Base-by-base conservation (phyloP, 306 rosid genomes). In the Lathyrus oleraceus region DNA sequence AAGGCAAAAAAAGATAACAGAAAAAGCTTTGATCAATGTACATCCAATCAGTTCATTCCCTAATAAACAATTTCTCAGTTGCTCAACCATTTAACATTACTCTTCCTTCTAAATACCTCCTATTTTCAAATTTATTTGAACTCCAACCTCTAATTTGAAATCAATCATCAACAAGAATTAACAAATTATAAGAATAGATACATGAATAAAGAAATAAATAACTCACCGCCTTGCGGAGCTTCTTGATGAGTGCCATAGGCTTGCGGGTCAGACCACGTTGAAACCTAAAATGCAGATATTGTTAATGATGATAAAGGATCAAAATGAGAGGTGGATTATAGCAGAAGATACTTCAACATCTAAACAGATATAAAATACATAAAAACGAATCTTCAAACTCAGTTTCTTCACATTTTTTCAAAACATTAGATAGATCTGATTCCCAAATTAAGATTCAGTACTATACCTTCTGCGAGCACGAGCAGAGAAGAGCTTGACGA, bases 401-500 rank as follows among this genome's bases (percentile, higher is more conserved):
- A 47, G 5, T 47, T 47, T 47, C 2, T 1, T 1, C 4, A 14
- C 21, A 47, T 47, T 47, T 15, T 1, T 6, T 47, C 4, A n/a
- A 15, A 47, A 2, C 10, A 15, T 47, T 5, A 47, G 3, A 5
- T 47, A n/a, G 53, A 47, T 47, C 19, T 15, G 3, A 47, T n/a
- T 0, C 8, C 28, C 3, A 25, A 25, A 25, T 25, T 25, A 0
- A 25, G 28, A 25, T 25, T 3, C 28, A 25, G 28, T 25, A 25
- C 28, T 25, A 14, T 19, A 87, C 87, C 96, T 90, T 84, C 93
- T 84, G 21, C 91, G 91, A 6, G 93, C 91, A 39, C 96, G 82
- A 15, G 93, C 88, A 30, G 73, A 61, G 86, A 89, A 90, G 54
- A 90, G 93, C 84, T 89, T 85, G 14, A 90, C 96, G 19, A 85